Percentiles rank a stretch among this genome's conserved stretches.
phyloP scores from a whole-genome alignment of 768 basidiomycete genomes.

The Gymnopilus junonius region DNA sequence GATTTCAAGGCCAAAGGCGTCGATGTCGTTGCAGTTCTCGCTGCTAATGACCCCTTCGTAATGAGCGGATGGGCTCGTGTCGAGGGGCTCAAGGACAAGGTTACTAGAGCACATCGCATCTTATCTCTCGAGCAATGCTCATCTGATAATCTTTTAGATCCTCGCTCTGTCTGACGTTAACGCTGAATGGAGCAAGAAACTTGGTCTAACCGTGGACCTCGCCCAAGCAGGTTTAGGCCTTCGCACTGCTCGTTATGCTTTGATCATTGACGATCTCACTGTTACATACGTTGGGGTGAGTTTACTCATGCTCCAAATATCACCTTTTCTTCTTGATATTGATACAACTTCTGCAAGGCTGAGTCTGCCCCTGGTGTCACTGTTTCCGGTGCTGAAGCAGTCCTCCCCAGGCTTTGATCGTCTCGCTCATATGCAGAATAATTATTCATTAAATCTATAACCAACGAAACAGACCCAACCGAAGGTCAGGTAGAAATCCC shows the following conservation, averaged over 20 bases:
- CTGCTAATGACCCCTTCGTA: constrained; percentile 83
- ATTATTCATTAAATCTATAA: not conserved
- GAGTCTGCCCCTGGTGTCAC: constrained; percentile 56
- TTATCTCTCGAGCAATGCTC: not conserved
- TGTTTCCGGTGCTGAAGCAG: constrained; percentile 61
- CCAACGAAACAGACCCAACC: not conserved
- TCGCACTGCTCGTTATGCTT: constrained; percentile 64
- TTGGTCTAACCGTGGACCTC: constrained; percentile 62
- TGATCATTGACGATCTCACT: constrained; percentile 71
- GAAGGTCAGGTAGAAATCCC: not conserved
- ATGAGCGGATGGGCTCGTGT: constrained; percentile 67
- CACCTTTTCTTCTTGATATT: not conserved
- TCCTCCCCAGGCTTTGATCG: constrained; percentile 52
- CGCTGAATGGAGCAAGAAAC: constrained; percentile 56
- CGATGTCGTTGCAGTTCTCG: constrained; percentile 70
- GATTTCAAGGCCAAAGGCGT: constrained; percentile 82
- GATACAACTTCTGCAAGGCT: constrained; percentile 37
- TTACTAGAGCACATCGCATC: constrained; percentile 16
- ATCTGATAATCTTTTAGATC: constrained; percentile 44
- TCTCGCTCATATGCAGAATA: not conserved
- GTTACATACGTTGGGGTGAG: constrained; percentile 67
- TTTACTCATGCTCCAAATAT: constrained; percentile 3
- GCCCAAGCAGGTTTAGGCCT: constrained; percentile 51
- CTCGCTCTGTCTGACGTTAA: constrained; percentile 58
- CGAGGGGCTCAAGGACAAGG: constrained; percentile 71